Percentiles rank a stretch among this genome's conserved stretches.
phyloP scores from a whole-genome alignment of 176 grass and related monocot species.

The Oropetium thomaeum region DNA sequence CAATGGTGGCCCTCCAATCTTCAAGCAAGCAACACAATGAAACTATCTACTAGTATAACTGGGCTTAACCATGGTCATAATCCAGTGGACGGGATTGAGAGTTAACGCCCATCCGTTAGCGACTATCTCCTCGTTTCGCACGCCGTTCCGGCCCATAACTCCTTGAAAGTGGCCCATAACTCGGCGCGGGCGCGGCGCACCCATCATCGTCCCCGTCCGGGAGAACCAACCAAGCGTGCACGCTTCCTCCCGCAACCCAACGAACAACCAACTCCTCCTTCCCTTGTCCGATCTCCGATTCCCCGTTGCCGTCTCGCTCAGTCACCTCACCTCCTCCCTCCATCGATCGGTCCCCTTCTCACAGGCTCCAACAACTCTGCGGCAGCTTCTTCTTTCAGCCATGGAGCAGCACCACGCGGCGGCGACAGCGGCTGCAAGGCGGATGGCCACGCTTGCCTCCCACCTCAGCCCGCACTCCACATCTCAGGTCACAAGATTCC shows the following conservation, averaged over 20 bases:
- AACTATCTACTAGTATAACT: no score
- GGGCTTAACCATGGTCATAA: no score
- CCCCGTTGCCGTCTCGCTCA: no score
- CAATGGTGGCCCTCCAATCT: no score
- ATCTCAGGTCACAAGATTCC: constrained; percentile 39
- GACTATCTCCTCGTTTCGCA: neutral
- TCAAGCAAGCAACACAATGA: no score
- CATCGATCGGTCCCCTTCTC: neutral
- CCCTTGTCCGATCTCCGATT: neutral
- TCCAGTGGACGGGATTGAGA: no score
- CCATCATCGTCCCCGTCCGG: neutral
- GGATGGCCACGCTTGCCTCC: constrained; percentile 54
- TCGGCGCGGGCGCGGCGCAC: neutral
- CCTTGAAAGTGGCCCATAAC: no score
- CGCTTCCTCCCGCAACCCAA: neutral
- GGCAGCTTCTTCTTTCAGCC: neutral
- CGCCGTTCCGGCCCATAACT: neutral
- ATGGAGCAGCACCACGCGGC: constrained; percentile 44
- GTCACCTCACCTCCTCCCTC: neutral
- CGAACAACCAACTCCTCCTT: neutral
- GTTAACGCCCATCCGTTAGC: no score
- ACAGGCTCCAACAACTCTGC: neutral
- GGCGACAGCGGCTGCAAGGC: constrained; percentile 37
- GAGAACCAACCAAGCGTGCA: neutral
- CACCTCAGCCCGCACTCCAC: constrained; percentile 48